Percentiles rank a stretch among this genome's conserved stretches.
Evolutionary conservation across 2,329 filamentous ascomycete species (phyloP).

Genomic region (Plectosphaerella sp.): DNA sequence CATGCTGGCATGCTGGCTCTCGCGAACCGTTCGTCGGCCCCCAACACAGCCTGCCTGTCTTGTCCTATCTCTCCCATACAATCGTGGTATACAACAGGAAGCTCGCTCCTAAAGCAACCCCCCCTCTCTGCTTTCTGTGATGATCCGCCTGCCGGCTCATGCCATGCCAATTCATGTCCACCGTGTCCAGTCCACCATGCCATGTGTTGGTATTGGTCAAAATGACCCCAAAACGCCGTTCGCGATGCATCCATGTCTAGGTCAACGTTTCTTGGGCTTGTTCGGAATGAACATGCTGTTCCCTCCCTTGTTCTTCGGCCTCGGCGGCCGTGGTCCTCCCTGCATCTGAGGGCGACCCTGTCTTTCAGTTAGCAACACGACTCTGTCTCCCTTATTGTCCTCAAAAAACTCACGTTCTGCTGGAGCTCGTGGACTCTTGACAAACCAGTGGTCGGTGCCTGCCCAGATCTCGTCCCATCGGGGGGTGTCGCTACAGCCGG

Average conservation of each 20-base stretch:
- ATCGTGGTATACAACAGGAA: too few species aligned
- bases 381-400: not conserved
- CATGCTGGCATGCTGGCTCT: too few species aligned
- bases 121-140: too few species aligned
- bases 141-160: too few species aligned
- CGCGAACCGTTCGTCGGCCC: too few species aligned
- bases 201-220: not conserved
- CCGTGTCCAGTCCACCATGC: not conserved
- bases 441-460: conserved; percentile 1
- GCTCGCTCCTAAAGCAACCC: too few species aligned
- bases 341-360: not conserved
- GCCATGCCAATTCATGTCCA: too few species aligned
- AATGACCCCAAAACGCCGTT: not conserved
- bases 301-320: not conserved
- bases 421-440: not conserved
- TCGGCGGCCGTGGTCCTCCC: conserved; percentile 15
- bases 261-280: not conserved
- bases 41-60: too few species aligned
- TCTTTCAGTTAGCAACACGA: not conserved
- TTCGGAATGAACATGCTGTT: not conserved
- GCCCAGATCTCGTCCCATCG: conserved; percentile 10
- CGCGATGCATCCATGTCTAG: not conserved
- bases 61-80: too few species aligned
- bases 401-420: not conserved
- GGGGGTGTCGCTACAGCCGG: conserved; percentile 18